Evolutionary conservation across 1,284 basidiomycete species (phyloP).

Genomic region (Apiotrichum veenhuisii): DNA sequence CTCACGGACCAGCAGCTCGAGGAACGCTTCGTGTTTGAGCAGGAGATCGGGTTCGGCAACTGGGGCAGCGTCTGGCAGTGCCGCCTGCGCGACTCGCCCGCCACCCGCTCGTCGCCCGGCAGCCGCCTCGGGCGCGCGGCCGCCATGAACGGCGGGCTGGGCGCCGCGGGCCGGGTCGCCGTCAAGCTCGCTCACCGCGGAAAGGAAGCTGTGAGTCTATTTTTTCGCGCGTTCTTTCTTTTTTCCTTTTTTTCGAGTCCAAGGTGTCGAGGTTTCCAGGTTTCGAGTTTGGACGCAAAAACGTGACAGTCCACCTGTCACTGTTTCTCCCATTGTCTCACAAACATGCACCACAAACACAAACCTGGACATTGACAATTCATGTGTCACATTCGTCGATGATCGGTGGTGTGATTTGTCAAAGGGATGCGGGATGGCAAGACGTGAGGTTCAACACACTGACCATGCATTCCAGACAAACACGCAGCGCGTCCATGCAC

Average conservation of each 20-base stretch:
- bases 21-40: constrained; percentile 36
- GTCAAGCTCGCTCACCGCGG: constrained; percentile 83
- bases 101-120: background rate
- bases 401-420: too few species aligned
- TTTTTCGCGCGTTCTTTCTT: too few species aligned
- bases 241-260: too few species aligned
- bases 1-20: constrained; percentile 41
- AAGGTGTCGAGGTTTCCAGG: too few species aligned
- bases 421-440: too few species aligned
- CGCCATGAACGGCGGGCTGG: constrained; percentile 26
- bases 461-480: constrained; percentile 1
- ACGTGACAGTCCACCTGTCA: too few species aligned
- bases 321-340: too few species aligned
- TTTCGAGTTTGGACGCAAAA: too few species aligned
- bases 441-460: background rate
- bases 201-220: constrained; percentile 59
- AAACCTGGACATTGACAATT: too few species aligned
- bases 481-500: constrained; percentile 64
- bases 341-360: too few species aligned
- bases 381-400: too few species aligned
- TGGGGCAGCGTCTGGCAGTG: constrained; percentile 49
- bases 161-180: constrained; percentile 59
- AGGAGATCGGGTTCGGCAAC: constrained; percentile 48
- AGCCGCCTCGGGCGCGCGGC: constrained; percentile 26
- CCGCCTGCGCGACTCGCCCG: constrained; percentile 21